phyloP scores from a whole-genome alignment of 176 grass and related monocot genomes.

The Carex kokanica region DNA sequence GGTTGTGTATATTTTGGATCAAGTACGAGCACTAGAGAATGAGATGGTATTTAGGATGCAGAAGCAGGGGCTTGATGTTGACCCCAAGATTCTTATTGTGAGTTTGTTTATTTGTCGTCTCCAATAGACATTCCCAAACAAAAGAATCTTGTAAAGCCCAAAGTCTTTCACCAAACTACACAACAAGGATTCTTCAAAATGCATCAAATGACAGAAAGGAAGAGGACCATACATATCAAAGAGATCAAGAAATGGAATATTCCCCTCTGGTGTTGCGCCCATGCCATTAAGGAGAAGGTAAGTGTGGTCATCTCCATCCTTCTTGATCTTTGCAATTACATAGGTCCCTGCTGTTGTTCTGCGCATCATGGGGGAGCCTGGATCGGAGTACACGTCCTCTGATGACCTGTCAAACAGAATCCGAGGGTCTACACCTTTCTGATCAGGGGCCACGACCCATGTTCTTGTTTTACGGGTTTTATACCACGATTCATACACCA shows the following conservation, averaged over 20 bases:
- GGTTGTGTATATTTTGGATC: conserved; percentile 97
- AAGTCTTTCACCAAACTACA: conserved; percentile 5
- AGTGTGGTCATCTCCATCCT: conserved; percentile 59
- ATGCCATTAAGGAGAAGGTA: conserved; percentile 85
- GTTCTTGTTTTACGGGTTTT: conserved; percentile 97
- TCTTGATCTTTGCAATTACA: conserved; percentile 93
- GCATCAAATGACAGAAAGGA: conserved; percentile 4
- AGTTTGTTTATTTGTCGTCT: conserved; percentile 20
- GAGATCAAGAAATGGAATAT: conserved; percentile 95
- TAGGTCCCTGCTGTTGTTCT: conserved; percentile 84
- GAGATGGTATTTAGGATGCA: conserved; percentile 91
- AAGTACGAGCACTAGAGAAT: conserved; percentile 87
- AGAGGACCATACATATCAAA: conserved; percentile 82
- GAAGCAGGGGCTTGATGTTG: conserved; percentile 73
- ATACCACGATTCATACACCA: conserved; percentile 98
- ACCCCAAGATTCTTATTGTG: conserved; percentile 92
- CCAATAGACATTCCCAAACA: background rate
- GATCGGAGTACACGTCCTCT: conserved; percentile 98
- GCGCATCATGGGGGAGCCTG: conserved; percentile 91
- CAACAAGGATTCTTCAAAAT: conserved; percentile 18
- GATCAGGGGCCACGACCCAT: conserved; percentile 85
- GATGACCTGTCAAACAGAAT: conserved; percentile 96
- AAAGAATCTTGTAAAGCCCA: background rate
- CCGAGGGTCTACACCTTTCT: conserved; percentile 55
- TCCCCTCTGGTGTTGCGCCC: conserved; percentile 96